These are phyloP conservation scores for Cardiospermum halicacabum DNA, from an alignment of 345 rosid species.

Conservation along the genomic window DNA sequence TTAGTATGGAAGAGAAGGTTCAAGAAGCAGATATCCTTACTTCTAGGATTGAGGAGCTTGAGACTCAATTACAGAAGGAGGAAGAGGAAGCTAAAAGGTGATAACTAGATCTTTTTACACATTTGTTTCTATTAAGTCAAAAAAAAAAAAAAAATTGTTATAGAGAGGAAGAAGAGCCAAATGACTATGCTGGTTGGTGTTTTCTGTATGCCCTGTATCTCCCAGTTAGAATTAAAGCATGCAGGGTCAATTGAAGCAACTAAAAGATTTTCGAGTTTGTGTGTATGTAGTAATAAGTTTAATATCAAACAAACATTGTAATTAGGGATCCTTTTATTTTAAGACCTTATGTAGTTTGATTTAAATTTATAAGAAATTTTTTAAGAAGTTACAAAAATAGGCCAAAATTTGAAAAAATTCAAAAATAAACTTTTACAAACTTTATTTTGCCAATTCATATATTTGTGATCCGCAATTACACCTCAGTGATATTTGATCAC, in stretches of 20 bases:
- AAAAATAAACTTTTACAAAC: background rate
- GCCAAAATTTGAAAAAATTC: too few species aligned
- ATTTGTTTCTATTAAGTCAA: background rate
- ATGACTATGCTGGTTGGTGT: background rate
- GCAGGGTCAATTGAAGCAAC: background rate
- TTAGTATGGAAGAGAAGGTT: conserved; percentile 46
- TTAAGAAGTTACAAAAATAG: too few species aligned
- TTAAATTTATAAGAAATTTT: too few species aligned
- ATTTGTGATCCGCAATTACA: too few species aligned
- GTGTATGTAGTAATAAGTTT: background rate
- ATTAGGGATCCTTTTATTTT: too few species aligned
- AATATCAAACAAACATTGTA: background rate
- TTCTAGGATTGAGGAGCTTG: conserved; percentile 69
- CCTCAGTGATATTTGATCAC: too few species aligned
- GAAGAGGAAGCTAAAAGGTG: conserved; percentile 78
- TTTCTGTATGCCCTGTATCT: background rate
- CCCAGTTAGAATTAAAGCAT: background rate
- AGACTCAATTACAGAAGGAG: conserved; percentile 63
- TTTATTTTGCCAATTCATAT: too few species aligned
- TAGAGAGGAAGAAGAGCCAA: background rate
- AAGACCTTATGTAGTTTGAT: too few species aligned
- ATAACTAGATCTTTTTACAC: background rate
- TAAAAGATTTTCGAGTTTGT: background rate
- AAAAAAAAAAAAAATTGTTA: background rate
- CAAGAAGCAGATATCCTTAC: conserved; percentile 69